Percentiles rank a stretch among this genome's conserved stretches.
These are phyloP conservation scores for Geotrichum fermentans DNA, from an alignment of 1,139 yeast genomes.

Conservation along the genomic window DNA sequence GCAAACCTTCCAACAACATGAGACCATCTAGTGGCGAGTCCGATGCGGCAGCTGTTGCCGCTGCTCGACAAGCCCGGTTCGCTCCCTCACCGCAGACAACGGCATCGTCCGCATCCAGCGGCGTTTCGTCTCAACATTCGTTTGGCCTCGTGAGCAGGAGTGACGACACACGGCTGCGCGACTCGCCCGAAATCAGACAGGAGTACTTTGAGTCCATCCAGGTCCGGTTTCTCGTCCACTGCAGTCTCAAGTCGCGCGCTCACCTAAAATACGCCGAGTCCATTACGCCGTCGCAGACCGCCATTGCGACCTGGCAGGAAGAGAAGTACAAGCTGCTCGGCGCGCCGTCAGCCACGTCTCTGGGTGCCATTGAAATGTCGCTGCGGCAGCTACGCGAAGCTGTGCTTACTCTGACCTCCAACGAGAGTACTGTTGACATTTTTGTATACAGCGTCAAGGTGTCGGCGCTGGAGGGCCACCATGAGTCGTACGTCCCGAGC, in stretches of 20 bases:
- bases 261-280: constrained; percentile 8
- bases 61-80: not conserved
- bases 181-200: constrained; percentile 1
- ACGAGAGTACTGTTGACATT: constrained; percentile 6
- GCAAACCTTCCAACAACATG: too few relatives aligned
- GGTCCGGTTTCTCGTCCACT: constrained; percentile 10
- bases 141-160: constrained; percentile 12
- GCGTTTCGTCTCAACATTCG: not conserved
- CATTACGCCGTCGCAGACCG: constrained; percentile 6
- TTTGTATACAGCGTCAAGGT: constrained; percentile 11
- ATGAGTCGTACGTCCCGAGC: constrained; percentile 11
- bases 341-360: not conserved
- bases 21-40: too few relatives aligned
- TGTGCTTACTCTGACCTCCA: constrained; percentile 1
- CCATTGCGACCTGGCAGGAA: not conserved
- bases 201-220: constrained; percentile 14
- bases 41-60: not conserved
- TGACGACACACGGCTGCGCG: constrained; percentile 14
- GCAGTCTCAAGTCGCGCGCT: not conserved
- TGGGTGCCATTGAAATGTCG: constrained; percentile 11
- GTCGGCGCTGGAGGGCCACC: constrained; percentile 11
- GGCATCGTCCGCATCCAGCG: not conserved
- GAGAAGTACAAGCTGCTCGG: not conserved
- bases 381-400: constrained; percentile 17
- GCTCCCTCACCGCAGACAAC: not conserved